Base-by-base conservation (phyloP, 2,329 filamentous ascomycete genomes). In the Penicillium rolfsii region DNA sequence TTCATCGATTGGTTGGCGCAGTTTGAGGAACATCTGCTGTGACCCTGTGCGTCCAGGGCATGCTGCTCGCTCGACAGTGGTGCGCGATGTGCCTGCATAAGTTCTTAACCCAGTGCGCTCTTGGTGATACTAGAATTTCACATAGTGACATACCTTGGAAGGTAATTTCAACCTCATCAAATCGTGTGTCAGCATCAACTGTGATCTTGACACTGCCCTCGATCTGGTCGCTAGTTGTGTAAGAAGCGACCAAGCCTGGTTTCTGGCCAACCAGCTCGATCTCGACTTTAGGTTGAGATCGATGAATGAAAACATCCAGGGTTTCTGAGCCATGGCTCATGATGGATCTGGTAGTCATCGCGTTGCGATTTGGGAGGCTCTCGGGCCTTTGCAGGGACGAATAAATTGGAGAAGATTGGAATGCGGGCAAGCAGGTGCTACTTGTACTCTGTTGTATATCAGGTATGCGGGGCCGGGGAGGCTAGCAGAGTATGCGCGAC, bases 11-110 rank as follows among this genome's bases (percentile, higher is more conserved):
- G 87, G 87, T 70, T 89, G 87, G 59, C 80, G 80, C 30, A 90
- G 79, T 61, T 84, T 85, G 38, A 90, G 75, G 67, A 89, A 90
- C 19, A 81, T 82, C 61, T 88, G 86, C 52, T 78, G 80, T 24
- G 85, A 84, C 63, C 85, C 83, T 22, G 82, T 82, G 16, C 82
- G 81, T 48, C 82, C 83, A 19, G 82, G 80, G 54, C 85, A 78
- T 35, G 84, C 79, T 4, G 84, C 77, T 3, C 82, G 82, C 68
- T 88, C 86, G 30, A 88, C 81, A 28, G 76, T 81, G 3, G 83
- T 84, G 60, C 80, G 78, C 33, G 80, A 79, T 4, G 78, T 79
- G 45, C 85, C 83, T 84, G 45, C 28, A 30, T 38, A 19, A 38
- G 28, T 14, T 6, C 12, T 65, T n/a, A 59, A 54, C 16, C 16